Base-by-base conservation (phyloP, 306 rosid genomes). In the Dalbergia cultrata region DNA sequence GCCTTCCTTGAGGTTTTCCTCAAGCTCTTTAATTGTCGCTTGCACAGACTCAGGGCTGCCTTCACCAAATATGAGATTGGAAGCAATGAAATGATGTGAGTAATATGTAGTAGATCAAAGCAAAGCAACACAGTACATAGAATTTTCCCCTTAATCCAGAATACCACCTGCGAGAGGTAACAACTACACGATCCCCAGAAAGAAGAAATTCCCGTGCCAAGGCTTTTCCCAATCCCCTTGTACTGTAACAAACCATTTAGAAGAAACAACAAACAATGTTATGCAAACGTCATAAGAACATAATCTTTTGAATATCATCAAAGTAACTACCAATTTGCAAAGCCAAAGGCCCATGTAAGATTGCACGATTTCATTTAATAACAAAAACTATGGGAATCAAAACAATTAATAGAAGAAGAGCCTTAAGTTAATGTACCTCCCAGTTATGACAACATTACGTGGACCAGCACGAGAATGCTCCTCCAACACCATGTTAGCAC, bases 211-310 rank as follows among this genome's bases (percentile, higher is more conserved):
- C 99, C 13, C 93, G 88, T 13, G 99, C 99, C 74, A 95, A 91
- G 0, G 99, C 99, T 90, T 95, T 95, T 4, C 99, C 98, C 59
- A 95, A 84, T 65, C 99, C 99, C 85, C 99, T 85, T 65, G 99
- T 95, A 82, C 99, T 95, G 95, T 56, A 80, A 79, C 74, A 77
- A 59, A 41, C 18, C 78, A 90, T 81, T 69, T 34, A 76, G 79
- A 72, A 26, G 79, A 68, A 43, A 17, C 65, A 85, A 47, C 39
- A 57, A 72, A 37, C 60, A 35, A 50, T 37, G 76, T 75, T 52
- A 77, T 18, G 34, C 59, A 64, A 35, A 35, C 81, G 56, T 16
- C 81, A 61, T 16, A 61, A 16, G 43, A 11, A 53, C 49, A 76
- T 31, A 76, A 26, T 6, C 41, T 56, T 37, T 58, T 21, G 12